Evolutionary conservation across 176 grass and related monocot species (phyloP), one percentile per base, ranked within the genome.

Genomic region (Panicum miliaceum): DNA sequence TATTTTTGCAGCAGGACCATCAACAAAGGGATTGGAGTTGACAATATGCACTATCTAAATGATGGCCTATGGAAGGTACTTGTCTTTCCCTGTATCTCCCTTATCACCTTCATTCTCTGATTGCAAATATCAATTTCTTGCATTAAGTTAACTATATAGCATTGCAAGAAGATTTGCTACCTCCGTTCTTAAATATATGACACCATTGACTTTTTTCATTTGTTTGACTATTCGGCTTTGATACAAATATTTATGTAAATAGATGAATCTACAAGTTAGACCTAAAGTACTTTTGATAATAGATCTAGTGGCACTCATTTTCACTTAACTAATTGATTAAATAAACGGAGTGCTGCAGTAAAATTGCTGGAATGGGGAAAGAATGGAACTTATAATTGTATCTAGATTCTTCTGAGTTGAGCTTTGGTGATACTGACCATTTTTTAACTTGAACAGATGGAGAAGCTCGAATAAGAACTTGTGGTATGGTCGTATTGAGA

Each of bases 31-130:
- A 99, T 99, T 90, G 96, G 89, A 78, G 96, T 99, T 67, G 96
- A 96, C 80, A 99, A 93, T 52, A 96, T 99, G 96, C 96, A 99
- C 81, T 99, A 96, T 74, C 90, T 99, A 22, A 99, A 99, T 86
- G 96, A 99, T 79, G 96, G 96, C 56, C 75, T 99, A 64, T 99
- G 96, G 96, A 99, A 99, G 96, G 96, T 99, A 87, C 46, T 41
- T 8, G 23, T 3, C 5, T 75, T 67, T 87, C 12, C 46, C 45
- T 48, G 11, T 20, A 35, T 61, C 59, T 48, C 23, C 72, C 23
- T 64, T 15, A 36, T 66, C 22, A 35, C 75, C 65, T 69, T 54
- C 6, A 12, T 50, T 47, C 34, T 74, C 3, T 69, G 69, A 25
- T 85, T 68, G 27, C 12, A 14, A 81, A 75, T 59, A 50, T n/a